phyloP scores from a whole-genome alignment of 2,329 filamentous ascomycete species.

The Lachnellula occidentalis region DNA sequence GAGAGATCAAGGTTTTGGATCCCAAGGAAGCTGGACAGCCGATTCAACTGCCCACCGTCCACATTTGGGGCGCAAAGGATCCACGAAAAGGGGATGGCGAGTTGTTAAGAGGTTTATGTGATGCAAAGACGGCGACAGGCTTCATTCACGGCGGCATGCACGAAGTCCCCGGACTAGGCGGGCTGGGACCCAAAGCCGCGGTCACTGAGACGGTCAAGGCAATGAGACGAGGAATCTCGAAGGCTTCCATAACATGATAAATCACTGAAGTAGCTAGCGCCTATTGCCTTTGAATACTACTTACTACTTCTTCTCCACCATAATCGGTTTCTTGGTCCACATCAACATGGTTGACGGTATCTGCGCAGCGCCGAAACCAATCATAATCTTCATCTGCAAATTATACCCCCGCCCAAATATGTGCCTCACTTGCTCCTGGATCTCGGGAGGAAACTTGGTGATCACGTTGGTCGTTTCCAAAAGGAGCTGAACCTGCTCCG shows the following conservation, averaged over 20 bases:
- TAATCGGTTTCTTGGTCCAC: constrained; percentile 3
- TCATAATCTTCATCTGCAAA: constrained; percentile 2
- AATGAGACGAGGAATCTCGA: not conserved
- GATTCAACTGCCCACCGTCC: constrained; percentile 4
- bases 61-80: constrained; percentile 2
- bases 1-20: not conserved
- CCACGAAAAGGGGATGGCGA: not conserved
- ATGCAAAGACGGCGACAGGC: too few species aligned
- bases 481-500: not conserved
- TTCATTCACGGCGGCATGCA: not conserved
- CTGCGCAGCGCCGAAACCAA: not conserved
- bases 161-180: not conserved
- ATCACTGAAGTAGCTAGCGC: not conserved
- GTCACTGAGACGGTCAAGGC: not conserved
- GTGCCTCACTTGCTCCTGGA: not conserved
- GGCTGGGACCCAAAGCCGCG: not conserved
- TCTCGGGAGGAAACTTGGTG: not conserved
- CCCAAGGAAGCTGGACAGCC: not conserved
- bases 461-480: not conserved
- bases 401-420: constrained; percentile 1
- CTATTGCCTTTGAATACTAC: too few species aligned
- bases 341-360: not conserved
- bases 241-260: not conserved
- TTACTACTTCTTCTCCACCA: not conserved
- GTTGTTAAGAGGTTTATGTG: not conserved